Evolutionary conservation across 176 grass and related monocot species (phyloP).

Genomic region (Echinochloa phyllopogon): DNA sequence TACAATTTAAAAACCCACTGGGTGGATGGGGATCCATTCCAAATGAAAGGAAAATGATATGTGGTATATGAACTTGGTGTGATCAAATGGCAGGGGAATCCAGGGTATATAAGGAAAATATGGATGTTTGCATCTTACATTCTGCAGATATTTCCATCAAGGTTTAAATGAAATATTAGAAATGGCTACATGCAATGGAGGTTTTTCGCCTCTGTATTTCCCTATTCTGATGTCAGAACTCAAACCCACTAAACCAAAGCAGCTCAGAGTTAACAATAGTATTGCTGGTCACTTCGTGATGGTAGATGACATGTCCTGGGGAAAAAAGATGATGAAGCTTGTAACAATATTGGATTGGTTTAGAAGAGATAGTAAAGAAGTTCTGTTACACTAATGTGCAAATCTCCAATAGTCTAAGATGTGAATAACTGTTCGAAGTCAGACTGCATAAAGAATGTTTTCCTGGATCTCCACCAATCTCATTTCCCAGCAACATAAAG

Average conservation of each 20-base stretch:
- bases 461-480: background rate
- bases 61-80: background rate
- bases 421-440: background rate
- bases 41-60: background rate
- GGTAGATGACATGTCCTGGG: slow-evolving; percentile 2
- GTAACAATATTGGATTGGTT: slow-evolving; percentile 4
- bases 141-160: background rate
- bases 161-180: slow-evolving; percentile 6
- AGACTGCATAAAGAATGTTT: background rate
- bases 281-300: background rate
- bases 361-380: background rate
- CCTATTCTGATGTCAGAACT: background rate
- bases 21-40: slow-evolving; percentile 28
- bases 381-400: background rate
- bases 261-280: slow-evolving; percentile 15
- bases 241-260: background rate
- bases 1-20: slow-evolving; percentile 2
- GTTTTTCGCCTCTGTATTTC: background rate
- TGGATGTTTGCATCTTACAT: background rate
- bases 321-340: background rate
- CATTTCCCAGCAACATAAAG: background rate
- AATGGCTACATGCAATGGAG: background rate
- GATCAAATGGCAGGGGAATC: slow-evolving; percentile 14
- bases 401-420: background rate
- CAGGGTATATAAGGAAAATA: slow-evolving; percentile 9